Evolutionary conservation across 2,329 filamentous ascomycete species (phyloP), one percentile per base, ranked within the genome.

Genomic region (Colletotrichum sp.): DNA sequence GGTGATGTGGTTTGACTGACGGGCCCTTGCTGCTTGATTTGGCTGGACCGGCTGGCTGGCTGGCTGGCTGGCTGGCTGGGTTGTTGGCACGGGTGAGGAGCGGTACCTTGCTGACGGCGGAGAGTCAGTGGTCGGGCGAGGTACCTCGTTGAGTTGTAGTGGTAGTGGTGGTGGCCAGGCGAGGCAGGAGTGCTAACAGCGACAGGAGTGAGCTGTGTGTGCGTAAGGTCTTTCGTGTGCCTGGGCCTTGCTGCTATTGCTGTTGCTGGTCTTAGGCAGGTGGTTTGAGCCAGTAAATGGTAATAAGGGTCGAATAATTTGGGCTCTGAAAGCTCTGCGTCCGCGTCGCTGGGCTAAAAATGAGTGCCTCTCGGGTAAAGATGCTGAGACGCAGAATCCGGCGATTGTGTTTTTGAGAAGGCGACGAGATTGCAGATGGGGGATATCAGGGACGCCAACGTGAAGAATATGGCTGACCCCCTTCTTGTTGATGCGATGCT

Each of bases 1-100:
- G 74, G 74, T 76, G 74, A 76, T 76, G 70, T 74, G 74, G 74
- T 73, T 74, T 72, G 69, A 75, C 73, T 72, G 63, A 67, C 55
- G n/a, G 39, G 48, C 36, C 36, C 24, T 22, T 66, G 63, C 36
- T 66, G 66, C n/a, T 52, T 24, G 44, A 52, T 52, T 44, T 39
- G 30, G 32, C 66, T 59, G 52, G n/a, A 48, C 16, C 22, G 28
- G 8, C 22, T 39, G 32, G 63, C 63, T 32, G 63, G 16, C 66
- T 44, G 66, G 8, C 22, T 39, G 32, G 63, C 63, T 32, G 63
- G 16, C 66, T 44, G 66, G 48, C 66, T 60, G 52, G 44, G 44
- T 52, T 52, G 44, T 52, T 52, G 44, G 44, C 44, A 22, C 44
- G n/a, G 44, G 44, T 52, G 44, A 52, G n/a, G 44, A 52, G 44